A percentile compares a stretch with the other conserved stretches of the same genome.
Evolutionary conservation across 2,329 filamentous ascomycete species (phyloP).

Genomic region (Monilinia vaccinii-corymbosi): DNA sequence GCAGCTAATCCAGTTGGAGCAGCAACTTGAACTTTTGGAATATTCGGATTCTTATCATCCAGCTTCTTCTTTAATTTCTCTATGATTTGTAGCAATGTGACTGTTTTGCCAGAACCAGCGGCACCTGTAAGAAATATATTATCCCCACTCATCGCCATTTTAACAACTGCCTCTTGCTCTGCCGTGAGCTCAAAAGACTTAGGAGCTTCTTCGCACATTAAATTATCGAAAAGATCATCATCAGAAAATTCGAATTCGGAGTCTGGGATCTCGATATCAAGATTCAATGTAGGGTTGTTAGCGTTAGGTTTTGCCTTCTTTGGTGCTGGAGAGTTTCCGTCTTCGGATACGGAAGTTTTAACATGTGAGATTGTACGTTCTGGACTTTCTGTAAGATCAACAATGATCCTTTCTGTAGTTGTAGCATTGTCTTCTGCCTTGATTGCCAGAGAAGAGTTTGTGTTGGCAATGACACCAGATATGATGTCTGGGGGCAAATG

Average conservation of each 20-base stretch:
- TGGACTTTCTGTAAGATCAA: not conserved
- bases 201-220: not conserved
- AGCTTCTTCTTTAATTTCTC: not conserved
- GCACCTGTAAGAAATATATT: conserved; percentile 28
- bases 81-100: conserved; percentile 21
- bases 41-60: not conserved
- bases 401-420: not conserved
- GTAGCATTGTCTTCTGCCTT: not conserved
- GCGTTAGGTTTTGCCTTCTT: not conserved
- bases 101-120: conserved; percentile 25
- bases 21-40: conserved; percentile 18
- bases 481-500: not conserved
- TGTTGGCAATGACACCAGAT: not conserved
- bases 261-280: not conserved
- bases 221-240: not conserved
- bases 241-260: not conserved
- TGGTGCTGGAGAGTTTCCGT: not conserved
- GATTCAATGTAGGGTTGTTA: not conserved
- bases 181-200: conserved; percentile 16
- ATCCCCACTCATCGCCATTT: conserved; percentile 19
- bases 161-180: conserved; percentile 20
- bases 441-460: not conserved
- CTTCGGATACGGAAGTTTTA: not conserved
- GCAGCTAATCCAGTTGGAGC: conserved; percentile 26
- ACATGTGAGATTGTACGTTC: not conserved